Conservation (phyloP, 2,329 filamentous ascomycete genomes). For the Cladosporium sp. region DNA sequence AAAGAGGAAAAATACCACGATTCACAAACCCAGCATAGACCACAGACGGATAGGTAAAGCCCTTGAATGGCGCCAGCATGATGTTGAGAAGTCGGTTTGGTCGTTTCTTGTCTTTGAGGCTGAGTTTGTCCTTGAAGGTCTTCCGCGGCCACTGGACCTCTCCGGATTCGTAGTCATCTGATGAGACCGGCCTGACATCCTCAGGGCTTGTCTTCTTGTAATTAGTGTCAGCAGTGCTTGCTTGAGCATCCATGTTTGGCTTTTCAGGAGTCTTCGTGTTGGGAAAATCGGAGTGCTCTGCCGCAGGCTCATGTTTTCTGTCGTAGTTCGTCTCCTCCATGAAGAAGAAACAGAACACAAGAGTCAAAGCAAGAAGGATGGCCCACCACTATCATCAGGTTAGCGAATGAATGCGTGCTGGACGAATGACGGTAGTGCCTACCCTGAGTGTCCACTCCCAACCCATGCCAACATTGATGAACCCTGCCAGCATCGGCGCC, state of each 20-base stretch:
- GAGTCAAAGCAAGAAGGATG: conserved; percentile 33
- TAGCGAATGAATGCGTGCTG: not conserved
- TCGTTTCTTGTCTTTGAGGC: conserved; percentile 36
- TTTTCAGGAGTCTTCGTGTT: not conserved
- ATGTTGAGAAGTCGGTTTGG: conserved; percentile 38
- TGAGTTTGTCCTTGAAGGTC: conserved; percentile 39
- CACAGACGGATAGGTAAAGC: conserved; percentile 21
- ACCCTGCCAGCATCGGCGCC: conserved; percentile 44
- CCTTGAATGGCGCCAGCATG: conserved; percentile 24
- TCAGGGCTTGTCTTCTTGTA: conserved; percentile 27
- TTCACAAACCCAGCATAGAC: conserved; percentile 17
- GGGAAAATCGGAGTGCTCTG: not conserved
- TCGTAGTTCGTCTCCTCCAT: conserved; percentile 56
- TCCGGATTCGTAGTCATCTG: conserved; percentile 23
- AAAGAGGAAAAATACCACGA: not conserved
- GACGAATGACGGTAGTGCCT: conserved; percentile 34
- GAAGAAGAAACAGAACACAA: conserved; percentile 51
- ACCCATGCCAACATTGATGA: conserved; percentile 43
- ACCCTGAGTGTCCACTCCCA: conserved; percentile 45
- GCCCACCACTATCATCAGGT: conserved; percentile 40
- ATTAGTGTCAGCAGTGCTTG: not conserved
- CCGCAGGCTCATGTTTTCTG: conserved; percentile 19
- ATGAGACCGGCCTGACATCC: conserved; percentile 29
- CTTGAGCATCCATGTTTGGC: not conserved
- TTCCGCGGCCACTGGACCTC: conserved; percentile 32